These are phyloP conservation scores for Coniella vitis DNA, from an alignment of 2,329 filamentous ascomycete genomes.

Conservation along the genomic window DNA sequence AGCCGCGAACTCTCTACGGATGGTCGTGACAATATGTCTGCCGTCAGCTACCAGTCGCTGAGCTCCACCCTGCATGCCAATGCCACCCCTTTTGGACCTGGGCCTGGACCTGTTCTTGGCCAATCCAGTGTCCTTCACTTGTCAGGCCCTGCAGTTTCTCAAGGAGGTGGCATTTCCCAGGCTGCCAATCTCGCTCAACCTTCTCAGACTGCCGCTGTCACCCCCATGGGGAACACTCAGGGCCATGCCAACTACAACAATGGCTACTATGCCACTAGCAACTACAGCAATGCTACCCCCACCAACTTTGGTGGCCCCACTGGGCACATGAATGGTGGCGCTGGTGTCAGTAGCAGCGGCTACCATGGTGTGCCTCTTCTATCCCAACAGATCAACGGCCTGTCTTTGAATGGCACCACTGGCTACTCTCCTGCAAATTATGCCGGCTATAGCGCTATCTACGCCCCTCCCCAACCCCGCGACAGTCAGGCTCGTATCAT, in stretches of 20 bases:
- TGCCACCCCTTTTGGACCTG: constrained; percentile 73
- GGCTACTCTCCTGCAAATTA: constrained; percentile 43
- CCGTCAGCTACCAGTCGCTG: constrained; percentile 49
- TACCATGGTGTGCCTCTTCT: constrained; percentile 51
- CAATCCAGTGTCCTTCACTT: constrained; percentile 22
- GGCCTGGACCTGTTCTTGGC: constrained; percentile 48
- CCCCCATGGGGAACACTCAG: constrained; percentile 1
- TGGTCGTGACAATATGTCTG: constrained; percentile 31
- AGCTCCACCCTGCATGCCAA: constrained; percentile 73
- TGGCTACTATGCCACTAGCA: constrained; percentile 21
- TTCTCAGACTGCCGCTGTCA: not conserved
- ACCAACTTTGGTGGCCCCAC: not conserved
- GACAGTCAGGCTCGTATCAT: constrained; percentile 73
- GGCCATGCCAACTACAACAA: constrained; percentile 18
- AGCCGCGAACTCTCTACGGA: constrained; percentile 60
- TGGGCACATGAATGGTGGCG: not conserved
- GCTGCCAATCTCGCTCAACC: constrained; percentile 6
- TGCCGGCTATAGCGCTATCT: constrained; percentile 47
- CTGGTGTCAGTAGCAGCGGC: not conserved
- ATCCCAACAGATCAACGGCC: constrained; percentile 60
- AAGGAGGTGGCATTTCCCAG: constrained; percentile 5
- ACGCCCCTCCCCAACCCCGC: constrained; percentile 42
- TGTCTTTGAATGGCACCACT: constrained; percentile 41
- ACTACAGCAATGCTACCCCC: constrained; percentile 24
- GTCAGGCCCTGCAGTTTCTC: not conserved